A percentile compares a stretch with the other conserved stretches of the same genome.
phyloP scores from a whole-genome alignment of 371 early-diverging fungal species.

The Zychaea mexicana region DNA sequence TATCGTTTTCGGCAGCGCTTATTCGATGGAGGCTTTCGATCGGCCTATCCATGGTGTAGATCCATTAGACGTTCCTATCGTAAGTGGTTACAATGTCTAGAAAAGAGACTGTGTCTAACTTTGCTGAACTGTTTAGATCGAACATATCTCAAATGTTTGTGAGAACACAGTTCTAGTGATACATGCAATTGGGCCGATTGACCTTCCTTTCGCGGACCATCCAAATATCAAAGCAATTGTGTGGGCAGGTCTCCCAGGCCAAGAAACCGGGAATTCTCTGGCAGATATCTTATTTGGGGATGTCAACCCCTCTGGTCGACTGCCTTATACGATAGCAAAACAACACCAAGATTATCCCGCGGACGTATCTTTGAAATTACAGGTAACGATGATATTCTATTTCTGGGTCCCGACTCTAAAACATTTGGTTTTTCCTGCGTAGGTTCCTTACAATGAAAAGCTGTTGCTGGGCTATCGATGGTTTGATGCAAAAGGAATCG shows the following conservation, averaged over 20 bases:
- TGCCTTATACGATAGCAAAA: constrained; percentile 51
- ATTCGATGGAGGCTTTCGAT: neutral
- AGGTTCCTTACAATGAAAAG: constrained; percentile 48
- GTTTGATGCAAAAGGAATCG: constrained; percentile 43
- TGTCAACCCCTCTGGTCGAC: constrained; percentile 55
- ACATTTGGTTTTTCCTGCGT: neutral
- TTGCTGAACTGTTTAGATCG: neutral
- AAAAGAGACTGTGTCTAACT: too few species aligned
- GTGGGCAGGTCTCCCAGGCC: constrained; percentile 44
- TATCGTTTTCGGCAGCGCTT: constrained; percentile 31
- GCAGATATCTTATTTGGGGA: constrained; percentile 55
- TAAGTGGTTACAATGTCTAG: too few species aligned
- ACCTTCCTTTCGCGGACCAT: constrained; percentile 48
- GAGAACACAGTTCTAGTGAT: constrained; percentile 54
- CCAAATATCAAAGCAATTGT: constrained; percentile 46
- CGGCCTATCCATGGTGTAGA: neutral
- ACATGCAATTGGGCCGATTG: constrained; percentile 46
- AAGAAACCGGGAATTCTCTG: constrained; percentile 53
- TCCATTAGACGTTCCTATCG: neutral
- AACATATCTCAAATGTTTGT: neutral
- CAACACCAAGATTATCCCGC: constrained; percentile 35
- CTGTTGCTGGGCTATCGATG: constrained; percentile 52
- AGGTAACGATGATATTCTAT: neutral
- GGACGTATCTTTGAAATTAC: neutral
- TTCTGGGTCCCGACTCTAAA: too few species aligned